Evolutionary conservation across 1,284 basidiomycete species (phyloP).

Genomic region (Marasmius tenuissimus): DNA sequence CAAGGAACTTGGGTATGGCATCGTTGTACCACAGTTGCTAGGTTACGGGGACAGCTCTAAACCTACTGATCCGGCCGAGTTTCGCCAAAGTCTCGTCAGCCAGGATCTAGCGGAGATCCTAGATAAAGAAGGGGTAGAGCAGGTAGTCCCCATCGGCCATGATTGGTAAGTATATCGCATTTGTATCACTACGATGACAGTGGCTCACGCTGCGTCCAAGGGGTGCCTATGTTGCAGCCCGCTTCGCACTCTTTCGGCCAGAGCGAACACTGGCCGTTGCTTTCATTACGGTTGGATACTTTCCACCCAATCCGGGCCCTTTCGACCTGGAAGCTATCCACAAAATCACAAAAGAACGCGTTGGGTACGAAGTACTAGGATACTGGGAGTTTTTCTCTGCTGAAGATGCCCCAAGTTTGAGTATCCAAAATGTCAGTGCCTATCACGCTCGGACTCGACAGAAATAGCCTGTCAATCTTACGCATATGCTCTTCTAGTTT

Average conservation of each 20-base stretch:
- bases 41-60: slow-evolving; percentile 51
- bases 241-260: slow-evolving; percentile 23
- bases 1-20: slow-evolving; percentile 40
- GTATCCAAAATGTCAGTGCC: slow-evolving; percentile 29
- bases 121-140: slow-evolving; percentile 33
- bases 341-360: slow-evolving; percentile 21
- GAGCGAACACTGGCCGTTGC: slow-evolving; percentile 30
- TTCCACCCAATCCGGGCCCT: slow-evolving; percentile 20
- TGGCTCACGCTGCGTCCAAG: not conserved
- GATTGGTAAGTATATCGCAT: slow-evolving; percentile 36
- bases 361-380: slow-evolving; percentile 34
- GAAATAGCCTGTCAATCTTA: no score
- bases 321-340: slow-evolving; percentile 25
- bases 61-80: slow-evolving; percentile 35
- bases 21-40: slow-evolving; percentile 50
- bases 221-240: slow-evolving; percentile 37
- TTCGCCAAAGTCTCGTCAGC: slow-evolving; percentile 34
- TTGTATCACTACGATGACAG: not conserved
- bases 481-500: not conserved
- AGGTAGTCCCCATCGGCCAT: slow-evolving; percentile 41
- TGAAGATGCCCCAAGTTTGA: slow-evolving; percentile 25
- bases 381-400: slow-evolving; percentile 39
- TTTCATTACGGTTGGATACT: slow-evolving; percentile 18
- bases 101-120: slow-evolving; percentile 45
- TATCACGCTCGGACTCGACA: not conserved